Evolutionary conservation across 352 stramenopile species (phyloP).

Genomic region (Pythium pyrilobum): DNA sequence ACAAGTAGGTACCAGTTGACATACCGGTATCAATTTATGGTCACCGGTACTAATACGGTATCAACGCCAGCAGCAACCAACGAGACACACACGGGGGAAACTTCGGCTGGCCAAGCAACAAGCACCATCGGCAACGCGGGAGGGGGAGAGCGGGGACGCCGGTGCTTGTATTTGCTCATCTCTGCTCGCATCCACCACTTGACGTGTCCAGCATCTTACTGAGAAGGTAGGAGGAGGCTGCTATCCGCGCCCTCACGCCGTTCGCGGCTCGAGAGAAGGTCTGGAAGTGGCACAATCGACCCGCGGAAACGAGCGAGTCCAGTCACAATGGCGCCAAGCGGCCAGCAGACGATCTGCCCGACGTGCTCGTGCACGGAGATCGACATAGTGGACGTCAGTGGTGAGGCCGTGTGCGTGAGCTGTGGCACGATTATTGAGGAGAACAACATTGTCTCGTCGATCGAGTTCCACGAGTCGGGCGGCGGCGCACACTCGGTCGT

Average conservation of each 20-base stretch:
- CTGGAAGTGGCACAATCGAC: no score
- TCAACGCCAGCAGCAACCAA: conserved; percentile 14
- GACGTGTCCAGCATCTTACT: not conserved
- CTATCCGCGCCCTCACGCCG: not conserved
- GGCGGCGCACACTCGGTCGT: conserved; percentile 90
- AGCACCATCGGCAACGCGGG: not conserved
- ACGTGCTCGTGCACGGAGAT: conserved; percentile 95
- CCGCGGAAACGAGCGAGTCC: no score
- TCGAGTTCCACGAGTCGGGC: conserved; percentile 96
- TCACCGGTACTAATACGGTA: conserved; percentile 12
- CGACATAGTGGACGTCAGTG: conserved; percentile 91
- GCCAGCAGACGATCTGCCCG: conserved; percentile 70
- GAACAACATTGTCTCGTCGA: conserved; percentile 96
- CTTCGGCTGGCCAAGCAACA: not conserved
- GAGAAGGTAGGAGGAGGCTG: not conserved
- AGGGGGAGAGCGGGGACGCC: not conserved
- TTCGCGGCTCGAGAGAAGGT: not conserved
- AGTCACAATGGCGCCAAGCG: not conserved
- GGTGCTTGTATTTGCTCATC: no score
- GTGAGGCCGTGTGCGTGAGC: conserved; percentile 83
- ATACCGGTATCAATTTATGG: not conserved
- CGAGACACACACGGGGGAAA: conserved; percentile 2
- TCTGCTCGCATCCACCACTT: not conserved
- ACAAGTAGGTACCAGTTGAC: not conserved
- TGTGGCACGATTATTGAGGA: conserved; percentile 95